Evolutionary conservation across 352 stramenopile species (phyloP).

Genomic region (Globisporangium okanoganense): DNA sequence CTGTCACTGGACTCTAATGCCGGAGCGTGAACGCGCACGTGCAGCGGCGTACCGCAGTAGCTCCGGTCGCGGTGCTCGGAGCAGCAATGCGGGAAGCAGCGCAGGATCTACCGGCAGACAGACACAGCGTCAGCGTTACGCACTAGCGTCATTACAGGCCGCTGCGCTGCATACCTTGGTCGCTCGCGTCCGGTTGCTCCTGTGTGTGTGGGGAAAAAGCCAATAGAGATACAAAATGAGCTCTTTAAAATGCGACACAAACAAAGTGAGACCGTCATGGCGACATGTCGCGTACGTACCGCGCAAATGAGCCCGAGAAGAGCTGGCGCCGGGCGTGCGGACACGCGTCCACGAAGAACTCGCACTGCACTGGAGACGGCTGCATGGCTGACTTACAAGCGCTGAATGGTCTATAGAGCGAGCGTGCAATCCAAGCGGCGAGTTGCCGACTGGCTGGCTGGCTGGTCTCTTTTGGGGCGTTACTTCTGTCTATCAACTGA

Average conservation of each 20-base stretch:
- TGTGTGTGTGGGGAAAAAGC: neutral
- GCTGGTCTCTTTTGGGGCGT: neutral
- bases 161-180: slow-evolving; percentile 29
- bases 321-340: slow-evolving; percentile 15
- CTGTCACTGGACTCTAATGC: neutral
- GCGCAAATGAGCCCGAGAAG: slow-evolving; percentile 11
- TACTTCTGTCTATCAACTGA: neutral
- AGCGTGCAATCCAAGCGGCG: neutral
- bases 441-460: neutral
- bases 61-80: slow-evolving; percentile 37
- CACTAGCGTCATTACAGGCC: neutral
- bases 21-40: slow-evolving; percentile 19
- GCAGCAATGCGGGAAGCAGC: slow-evolving; percentile 61
- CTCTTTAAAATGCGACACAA: neutral
- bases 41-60: slow-evolving; percentile 45
- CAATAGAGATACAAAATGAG: neutral
- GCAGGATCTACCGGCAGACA: slow-evolving; percentile 29
- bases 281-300: slow-evolving; percentile 1
- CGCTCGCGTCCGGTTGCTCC: slow-evolving; percentile 37
- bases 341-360: slow-evolving; percentile 28
- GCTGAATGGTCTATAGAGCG: too few species aligned
- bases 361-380: slow-evolving; percentile 21
- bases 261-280: neutral
- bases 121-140: neutral
- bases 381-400: neutral